Evolutionary conservation across 1,139 yeast species (phyloP).

Genomic region (Yamadazyma atlantica): DNA sequence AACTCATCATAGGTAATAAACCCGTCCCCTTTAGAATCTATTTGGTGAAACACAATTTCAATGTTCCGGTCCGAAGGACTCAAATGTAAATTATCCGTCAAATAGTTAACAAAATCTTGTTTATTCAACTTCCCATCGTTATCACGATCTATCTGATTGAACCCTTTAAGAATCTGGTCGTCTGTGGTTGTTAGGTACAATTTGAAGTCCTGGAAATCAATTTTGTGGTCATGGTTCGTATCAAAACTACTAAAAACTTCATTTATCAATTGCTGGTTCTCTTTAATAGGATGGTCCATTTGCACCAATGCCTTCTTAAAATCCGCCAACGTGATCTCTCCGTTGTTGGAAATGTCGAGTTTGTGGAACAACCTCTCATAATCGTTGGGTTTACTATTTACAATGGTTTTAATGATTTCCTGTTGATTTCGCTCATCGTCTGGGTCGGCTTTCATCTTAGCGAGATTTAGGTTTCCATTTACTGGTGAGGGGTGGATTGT

Average conservation of each 20-base stretch:
- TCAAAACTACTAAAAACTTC: conserved; percentile 59
- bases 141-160: conserved; percentile 68
- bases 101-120: conserved; percentile 65
- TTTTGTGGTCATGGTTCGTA: conserved; percentile 51
- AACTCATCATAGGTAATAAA: conserved; percentile 83
- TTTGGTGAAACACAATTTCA: conserved; percentile 56
- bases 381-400: conserved; percentile 17
- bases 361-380: conserved; percentile 39
- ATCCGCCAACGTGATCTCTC: conserved; percentile 56
- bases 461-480: neutral
- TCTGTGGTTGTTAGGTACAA: conserved; percentile 63
- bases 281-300: conserved; percentile 65
- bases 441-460: conserved; percentile 3
- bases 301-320: conserved; percentile 53
- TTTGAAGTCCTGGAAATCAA: conserved; percentile 63
- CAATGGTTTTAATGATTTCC: conserved; percentile 8
- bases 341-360: conserved; percentile 53
- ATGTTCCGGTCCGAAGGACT: conserved; percentile 55
- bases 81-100: conserved; percentile 52
- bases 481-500: no score
- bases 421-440: conserved; percentile 10
- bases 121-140: conserved; percentile 71
- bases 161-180: conserved; percentile 68
- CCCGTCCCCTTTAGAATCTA: conserved; percentile 65
- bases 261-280: conserved; percentile 59